A percentile compares a stretch with the other conserved stretches of the same genome.
These are phyloP conservation scores for Gyrodon lividus DNA, from an alignment of 768 basidiomycete species.

Conservation along the genomic window DNA sequence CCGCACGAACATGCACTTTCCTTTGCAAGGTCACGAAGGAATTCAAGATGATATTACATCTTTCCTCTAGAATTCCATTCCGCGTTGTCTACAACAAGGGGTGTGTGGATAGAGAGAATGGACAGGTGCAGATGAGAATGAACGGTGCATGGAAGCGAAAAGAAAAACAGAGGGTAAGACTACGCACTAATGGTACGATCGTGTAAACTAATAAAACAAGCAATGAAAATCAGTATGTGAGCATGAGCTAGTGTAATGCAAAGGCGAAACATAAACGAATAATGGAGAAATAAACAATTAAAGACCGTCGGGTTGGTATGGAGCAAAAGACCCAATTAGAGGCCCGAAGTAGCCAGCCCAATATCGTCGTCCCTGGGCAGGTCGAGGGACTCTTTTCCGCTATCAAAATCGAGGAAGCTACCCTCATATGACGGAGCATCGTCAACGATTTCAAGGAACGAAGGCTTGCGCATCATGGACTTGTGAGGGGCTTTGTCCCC, in stretches of 20 bases:
- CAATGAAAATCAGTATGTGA: not conserved
- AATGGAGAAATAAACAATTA: slow-evolving; percentile 16
- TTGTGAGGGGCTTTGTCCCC: slow-evolving; percentile 45
- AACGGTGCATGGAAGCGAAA: not conserved
- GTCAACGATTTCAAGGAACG: slow-evolving; percentile 64
- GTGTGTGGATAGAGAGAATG: not conserved
- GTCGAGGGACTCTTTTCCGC: slow-evolving; percentile 41
- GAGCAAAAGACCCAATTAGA: not conserved
- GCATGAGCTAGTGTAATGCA: not conserved
- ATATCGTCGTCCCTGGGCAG: slow-evolving; percentile 34
- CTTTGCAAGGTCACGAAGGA: not conserved
- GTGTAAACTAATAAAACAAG: slow-evolving; percentile 18
- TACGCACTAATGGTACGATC: slow-evolving; percentile 1
- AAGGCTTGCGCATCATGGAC: slow-evolving; percentile 64
- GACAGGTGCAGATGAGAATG: not conserved
- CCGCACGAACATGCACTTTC: not conserved
- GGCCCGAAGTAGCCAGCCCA: slow-evolving; percentile 40
- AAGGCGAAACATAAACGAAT: slow-evolving; percentile 4
- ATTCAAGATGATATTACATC: not conserved
- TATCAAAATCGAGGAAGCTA: slow-evolving; percentile 42
- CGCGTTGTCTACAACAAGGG: not conserved
- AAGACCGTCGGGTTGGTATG: slow-evolving; percentile 1
- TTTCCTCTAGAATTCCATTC: not conserved
- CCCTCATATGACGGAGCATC: slow-evolving; percentile 31
- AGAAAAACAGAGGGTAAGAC: not conserved